Base-by-base conservation (phyloP, 441 rosid genomes). In the Eutrema salsugineum region DNA sequence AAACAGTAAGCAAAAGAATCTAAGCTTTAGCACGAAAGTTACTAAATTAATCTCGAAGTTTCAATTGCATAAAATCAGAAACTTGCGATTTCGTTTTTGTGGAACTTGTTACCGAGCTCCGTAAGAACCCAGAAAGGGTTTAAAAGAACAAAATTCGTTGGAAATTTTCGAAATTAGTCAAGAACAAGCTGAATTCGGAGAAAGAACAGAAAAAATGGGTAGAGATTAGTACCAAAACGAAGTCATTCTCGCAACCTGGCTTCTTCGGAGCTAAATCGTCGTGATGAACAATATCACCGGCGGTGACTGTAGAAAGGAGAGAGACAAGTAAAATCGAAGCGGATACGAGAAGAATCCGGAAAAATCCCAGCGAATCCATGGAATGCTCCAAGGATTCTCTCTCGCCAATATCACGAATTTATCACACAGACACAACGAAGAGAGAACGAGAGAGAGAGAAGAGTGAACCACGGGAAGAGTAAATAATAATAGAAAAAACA, bases 161-260 rank as follows among this genome's bases (percentile, higher is more conserved):
- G 75, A 61, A 60, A n/a, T n/a, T 42, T n/a, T 32, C 49, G 59
- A 76, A 55, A 66, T 32, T 15, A 38, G 77, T 39, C 30, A 79
- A 62, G 51, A 71, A 64, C 79, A 78, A 72, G 70, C 33, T 50
- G 62, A 79, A 64, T 46, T 66, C 17, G 42, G 71, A 38, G 73
- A n/a, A 38, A 55, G 56, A 54, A 65, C 56, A 71, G 5, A 75
- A 53, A 32, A 78, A 79, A 28, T 46, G 76, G 66, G 78, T 44
- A 47, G 65, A 54, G 61, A 57, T 38, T 9, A 68, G 55, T 87
- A 93, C 99, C 99, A 95, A 78, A 70, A 93, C 90, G 78, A 93
- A 95, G 83, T 93, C 97, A 79, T 95, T 95, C 68, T 85, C 96
- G 70, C 99, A 95, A 12, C 99, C 97, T 10, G 99, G 98, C 83